A percentile compares a stretch with the other conserved stretches of the same genome.
These are phyloP conservation scores for Wickerhamiella galacta DNA, from an alignment of 805 yeast species.

Conservation along the genomic window DNA sequence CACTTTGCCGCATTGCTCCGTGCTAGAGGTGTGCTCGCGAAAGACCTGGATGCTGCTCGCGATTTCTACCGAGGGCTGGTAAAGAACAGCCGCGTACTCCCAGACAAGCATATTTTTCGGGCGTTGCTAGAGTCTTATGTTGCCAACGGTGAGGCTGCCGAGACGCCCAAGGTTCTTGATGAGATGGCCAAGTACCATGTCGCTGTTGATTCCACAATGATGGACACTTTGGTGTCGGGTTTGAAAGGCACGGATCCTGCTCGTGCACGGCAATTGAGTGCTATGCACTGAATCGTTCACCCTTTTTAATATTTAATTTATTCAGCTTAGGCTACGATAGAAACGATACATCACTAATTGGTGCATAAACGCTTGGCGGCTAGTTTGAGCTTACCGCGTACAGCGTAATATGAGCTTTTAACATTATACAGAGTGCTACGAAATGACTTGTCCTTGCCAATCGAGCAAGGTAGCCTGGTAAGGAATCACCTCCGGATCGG, in stretches of 20 bases:
- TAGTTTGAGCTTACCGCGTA: no score
- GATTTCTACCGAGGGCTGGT: slow-evolving; percentile 21
- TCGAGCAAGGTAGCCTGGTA: slow-evolving; percentile 9
- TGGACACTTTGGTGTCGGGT: background rate
- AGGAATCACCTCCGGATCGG: slow-evolving; percentile 6
- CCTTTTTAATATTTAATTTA: no score
- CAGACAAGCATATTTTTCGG: slow-evolving; percentile 25
- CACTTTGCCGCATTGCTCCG: slow-evolving; percentile 25
- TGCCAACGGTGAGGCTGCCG: slow-evolving; percentile 19
- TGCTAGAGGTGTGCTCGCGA: slow-evolving; percentile 24
- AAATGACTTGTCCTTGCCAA: no score
- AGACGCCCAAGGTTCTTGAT: slow-evolving; percentile 18
- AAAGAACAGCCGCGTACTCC: slow-evolving; percentile 18
- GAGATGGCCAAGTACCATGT: slow-evolving; percentile 22
- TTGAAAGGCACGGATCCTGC: no score
- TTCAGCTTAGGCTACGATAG: background rate
- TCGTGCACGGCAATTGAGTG: background rate
- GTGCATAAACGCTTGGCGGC: no score
- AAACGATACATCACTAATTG: no score
- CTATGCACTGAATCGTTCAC: background rate
- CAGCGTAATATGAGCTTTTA: no score
- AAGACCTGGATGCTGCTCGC: slow-evolving; percentile 22
- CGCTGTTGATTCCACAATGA: background rate
- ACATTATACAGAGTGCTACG: no score
- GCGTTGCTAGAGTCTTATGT: slow-evolving; percentile 26